Evolutionary conservation across 163 green algal genomes (phyloP), one percentile per base, ranked within the genome.

Genomic region (Coccomyxa subellipsoidea): DNA sequence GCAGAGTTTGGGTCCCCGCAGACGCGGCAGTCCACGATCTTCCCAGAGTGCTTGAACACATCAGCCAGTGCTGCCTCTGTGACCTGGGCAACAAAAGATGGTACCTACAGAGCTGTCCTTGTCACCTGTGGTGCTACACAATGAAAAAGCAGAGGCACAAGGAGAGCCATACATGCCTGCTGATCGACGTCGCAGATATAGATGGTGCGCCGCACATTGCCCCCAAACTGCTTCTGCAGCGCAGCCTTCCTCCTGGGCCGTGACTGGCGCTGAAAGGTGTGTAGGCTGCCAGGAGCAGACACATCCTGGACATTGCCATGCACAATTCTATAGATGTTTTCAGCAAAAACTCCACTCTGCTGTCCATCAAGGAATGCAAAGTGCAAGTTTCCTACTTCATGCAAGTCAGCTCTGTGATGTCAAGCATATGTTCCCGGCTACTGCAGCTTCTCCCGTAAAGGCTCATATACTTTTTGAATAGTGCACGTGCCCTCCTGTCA

Each of bases 1-100:
- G 90, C 89, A 36, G 84, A 93, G 87, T 98, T 98, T 40, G 95
- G 93, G 86, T 99, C 96, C 31, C 96, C 95, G 81, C 96, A 99
- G 29, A 99, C 91, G 23, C 96, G 91, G 88, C 95, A 99, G 84
- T 99, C 96, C 69, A 97, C 87, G 10, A 99, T 88, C n/a, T 87
- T 80, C 66, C 96, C 96, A 83, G 95, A 98, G 32, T 94, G 86
- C 0, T 81, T 69, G 81, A 99, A 99, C 32, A 95, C 88, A 0
- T 53, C 87, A 0, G 94, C 93, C 27, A 99, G 90, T 70, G 94
- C 83, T 72, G 93, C 92, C 87, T 99, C 96, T 40, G 92, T 97
- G 38, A 95, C 90, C 83, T 88, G 66, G 71, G 81, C 35, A 72
- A 29, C 23, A 54, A 53, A 23, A 37, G 15, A 59, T 5, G 23